Conservation (phyloP, 768 basidiomycete genomes). For the Rhodotorula graminis region DNA sequence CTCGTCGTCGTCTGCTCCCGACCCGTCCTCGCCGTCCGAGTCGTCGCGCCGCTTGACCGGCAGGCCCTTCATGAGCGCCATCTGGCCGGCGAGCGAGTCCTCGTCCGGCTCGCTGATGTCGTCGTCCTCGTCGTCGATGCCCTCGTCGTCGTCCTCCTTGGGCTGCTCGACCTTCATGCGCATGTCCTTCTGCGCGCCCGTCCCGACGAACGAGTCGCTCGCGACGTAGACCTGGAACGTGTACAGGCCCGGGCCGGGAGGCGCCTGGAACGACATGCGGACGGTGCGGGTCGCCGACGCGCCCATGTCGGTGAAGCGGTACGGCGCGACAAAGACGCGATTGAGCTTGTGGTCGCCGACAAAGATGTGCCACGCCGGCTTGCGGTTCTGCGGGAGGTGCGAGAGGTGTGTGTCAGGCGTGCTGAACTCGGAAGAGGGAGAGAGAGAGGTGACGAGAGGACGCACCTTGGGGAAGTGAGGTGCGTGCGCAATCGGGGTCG, state of each 20-base stretch:
- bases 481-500: slow-evolving; percentile 64
- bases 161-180: slow-evolving; percentile 51
- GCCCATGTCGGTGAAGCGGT: slow-evolving; percentile 50
- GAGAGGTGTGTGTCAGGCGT: neutral
- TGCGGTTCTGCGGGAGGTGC: slow-evolving; percentile 60
- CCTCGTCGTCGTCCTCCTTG: slow-evolving; percentile 62
- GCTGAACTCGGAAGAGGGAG: neutral
- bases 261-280: slow-evolving; percentile 92
- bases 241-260: slow-evolving; percentile 72
- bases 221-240: slow-evolving; percentile 81
- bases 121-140: slow-evolving; percentile 57
- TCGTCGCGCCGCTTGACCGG: slow-evolving; percentile 40
- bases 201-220: slow-evolving; percentile 83
- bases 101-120: slow-evolving; percentile 98
- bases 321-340: slow-evolving; percentile 46
- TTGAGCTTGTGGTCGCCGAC: slow-evolving; percentile 44
- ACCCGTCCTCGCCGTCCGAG: slow-evolving; percentile 52
- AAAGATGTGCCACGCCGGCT: slow-evolving; percentile 76
- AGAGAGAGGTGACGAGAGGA: neutral
- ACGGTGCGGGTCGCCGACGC: slow-evolving; percentile 69
- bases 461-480: slow-evolving; percentile 85
- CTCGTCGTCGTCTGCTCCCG: slow-evolving; percentile 48
- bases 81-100: slow-evolving; percentile 91
- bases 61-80: slow-evolving; percentile 72
- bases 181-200: slow-evolving; percentile 66